Evolutionary conservation across 176 grass and related monocot genomes (phyloP).

Genomic region (Cenchrus purpureus): DNA sequence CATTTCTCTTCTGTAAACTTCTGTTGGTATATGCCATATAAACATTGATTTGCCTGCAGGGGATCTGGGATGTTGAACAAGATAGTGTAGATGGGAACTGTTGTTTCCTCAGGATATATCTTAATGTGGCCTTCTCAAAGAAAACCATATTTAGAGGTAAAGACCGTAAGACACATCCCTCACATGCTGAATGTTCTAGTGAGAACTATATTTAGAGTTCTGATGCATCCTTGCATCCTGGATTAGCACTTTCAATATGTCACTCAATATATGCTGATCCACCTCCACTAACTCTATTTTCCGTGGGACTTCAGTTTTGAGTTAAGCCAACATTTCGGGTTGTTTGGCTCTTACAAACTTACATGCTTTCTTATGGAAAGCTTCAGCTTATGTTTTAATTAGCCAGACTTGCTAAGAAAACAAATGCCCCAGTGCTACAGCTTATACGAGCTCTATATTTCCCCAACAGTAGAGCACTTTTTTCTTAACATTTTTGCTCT

Average conservation of each 20-base stretch:
- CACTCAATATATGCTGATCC: not conserved
- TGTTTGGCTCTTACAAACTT: constrained; percentile 9
- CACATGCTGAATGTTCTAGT: constrained; percentile 17
- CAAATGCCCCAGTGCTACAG: not conserved
- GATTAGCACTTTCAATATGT: constrained; percentile 23
- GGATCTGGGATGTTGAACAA: constrained; percentile 86
- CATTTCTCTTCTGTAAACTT: not conserved
- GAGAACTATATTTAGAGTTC: constrained; percentile 77
- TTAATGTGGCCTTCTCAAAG: constrained; percentile 79
- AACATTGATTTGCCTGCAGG: constrained; percentile 52
- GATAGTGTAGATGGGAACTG: constrained; percentile 55
- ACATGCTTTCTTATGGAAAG: not conserved
- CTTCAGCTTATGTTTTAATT: constrained; percentile 36
- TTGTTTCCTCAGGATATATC: constrained; percentile 77
- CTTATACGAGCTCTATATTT: constrained; percentile 2
- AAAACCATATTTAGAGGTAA: constrained; percentile 95
- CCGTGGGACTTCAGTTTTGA: not conserved
- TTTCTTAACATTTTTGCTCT: not conserved
- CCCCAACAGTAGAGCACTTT: not conserved
- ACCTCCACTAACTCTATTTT: not conserved
- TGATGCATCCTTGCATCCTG: constrained; percentile 34
- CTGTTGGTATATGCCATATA: constrained; percentile 3
- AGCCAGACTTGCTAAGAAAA: constrained; percentile 4
- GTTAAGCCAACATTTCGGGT: constrained; percentile 6
- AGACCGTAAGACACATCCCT: constrained; percentile 11